Evolutionary conservation across 495 filamentous ascomycete genomes (phyloP), one percentile per base, ranked within the genome.

Genomic region (Glutinoglossum americanum): DNA sequence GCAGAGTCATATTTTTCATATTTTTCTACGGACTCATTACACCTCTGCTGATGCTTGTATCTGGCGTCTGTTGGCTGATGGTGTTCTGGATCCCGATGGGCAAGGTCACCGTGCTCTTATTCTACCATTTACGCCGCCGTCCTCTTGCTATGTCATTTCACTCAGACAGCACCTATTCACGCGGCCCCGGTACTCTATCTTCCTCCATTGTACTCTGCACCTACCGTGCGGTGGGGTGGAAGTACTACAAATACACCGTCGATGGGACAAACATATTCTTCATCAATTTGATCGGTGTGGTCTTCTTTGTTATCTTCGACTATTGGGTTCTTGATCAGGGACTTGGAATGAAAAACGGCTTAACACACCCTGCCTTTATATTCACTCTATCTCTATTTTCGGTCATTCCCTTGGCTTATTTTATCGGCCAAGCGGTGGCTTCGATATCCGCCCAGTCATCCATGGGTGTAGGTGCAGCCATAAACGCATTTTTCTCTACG

Each of bases 11-110:
- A 62, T 99, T 96, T 74, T 99, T 95, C 73, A 64, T 85, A 41
- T 92, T 92, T 72, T 99, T 99, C 73, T 97, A 96, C 71, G 87
- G 89, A 61, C 72, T 95, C 26, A 80, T 97, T 59, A 87, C 86
- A 28, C 93, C 93, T n/a, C 76, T 86, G 53, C 77, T 97, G 61
- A 79, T 96, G 62, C 61, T 93, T 41, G 87, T 88, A 47, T 94
- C 88, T 26, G 77, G 76, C 56, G 76, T 94, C 62, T 99, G 92
- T 72, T 99, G 89, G 89, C 77, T 97, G 59, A 64, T 97, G 62
- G 92, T 99, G 39, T 97, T 99, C 73, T 90, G 81, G 75, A 97
- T 99, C 54, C 92, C 92, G 19, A 99, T 99, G 92, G 92, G 87
- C 54, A 93, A 90, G 66, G 87, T 94, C 49, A 94, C 89, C 0